Evolutionary conservation across 129 eudicot genomes (phyloP).

Genomic region (Artemisia annua): DNA sequence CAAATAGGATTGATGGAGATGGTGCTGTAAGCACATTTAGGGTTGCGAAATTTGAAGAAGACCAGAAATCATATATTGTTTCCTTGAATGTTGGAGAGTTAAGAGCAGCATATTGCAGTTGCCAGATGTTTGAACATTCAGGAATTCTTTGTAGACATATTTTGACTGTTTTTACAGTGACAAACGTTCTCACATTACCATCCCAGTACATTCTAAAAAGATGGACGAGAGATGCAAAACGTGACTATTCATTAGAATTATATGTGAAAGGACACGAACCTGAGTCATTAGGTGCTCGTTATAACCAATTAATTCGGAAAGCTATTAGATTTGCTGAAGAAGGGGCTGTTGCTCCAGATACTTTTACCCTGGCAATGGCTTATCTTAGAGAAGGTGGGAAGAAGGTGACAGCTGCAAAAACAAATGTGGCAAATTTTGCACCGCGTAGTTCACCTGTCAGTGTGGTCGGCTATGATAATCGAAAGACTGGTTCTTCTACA

Average conservation of each 20-base stretch:
- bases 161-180: constrained; percentile 87
- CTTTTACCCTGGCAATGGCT: constrained; percentile 53
- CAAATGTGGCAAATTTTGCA: constrained; percentile 51
- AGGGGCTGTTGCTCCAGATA: constrained; percentile 69
- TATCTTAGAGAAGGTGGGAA: constrained; percentile 70
- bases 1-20: constrained; percentile 74
- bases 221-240: constrained; percentile 84
- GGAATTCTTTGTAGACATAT: constrained; percentile 88
- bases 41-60: constrained; percentile 92
- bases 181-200: constrained; percentile 82
- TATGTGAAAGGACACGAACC: constrained; percentile 32
- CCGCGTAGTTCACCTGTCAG: constrained; percentile 52
- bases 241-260: constrained; percentile 47
- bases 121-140: constrained; percentile 83
- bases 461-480: constrained; percentile 56
- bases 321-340: constrained; percentile 79
- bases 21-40: constrained; percentile 68
- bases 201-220: constrained; percentile 81
- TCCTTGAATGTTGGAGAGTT: constrained; percentile 58
- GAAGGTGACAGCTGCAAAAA: constrained; percentile 62
- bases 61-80: constrained; percentile 60
- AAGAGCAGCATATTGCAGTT: constrained; percentile 72
- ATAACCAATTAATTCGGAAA: constrained; percentile 63
- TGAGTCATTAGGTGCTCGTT: constrained; percentile 53
- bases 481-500: constrained; percentile 36